Conservation (phyloP, 495 filamentous ascomycete genomes). For the Aspergillus sclerotioniger region DNA sequence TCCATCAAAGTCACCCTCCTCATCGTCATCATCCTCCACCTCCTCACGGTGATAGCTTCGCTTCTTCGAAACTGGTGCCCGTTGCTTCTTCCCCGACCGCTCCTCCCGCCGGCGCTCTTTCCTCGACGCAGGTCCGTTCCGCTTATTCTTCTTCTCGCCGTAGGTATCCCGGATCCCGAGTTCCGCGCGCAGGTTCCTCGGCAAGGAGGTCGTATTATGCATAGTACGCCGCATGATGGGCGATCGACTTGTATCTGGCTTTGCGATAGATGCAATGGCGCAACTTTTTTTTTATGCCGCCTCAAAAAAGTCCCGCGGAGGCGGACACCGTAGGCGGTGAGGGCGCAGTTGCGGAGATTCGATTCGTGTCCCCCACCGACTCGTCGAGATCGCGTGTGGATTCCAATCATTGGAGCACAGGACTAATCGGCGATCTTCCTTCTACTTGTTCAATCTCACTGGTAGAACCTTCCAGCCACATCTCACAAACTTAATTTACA, state of each 20-base stretch:
- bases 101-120: constrained; percentile 63
- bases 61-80: constrained; percentile 23
- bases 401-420: too few relatives aligned
- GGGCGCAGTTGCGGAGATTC: background rate
- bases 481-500: too few relatives aligned
- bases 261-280: constrained; percentile 9
- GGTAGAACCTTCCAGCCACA: too few relatives aligned
- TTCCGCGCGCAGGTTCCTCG: constrained; percentile 58
- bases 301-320: background rate
- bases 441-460: too few relatives aligned
- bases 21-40: constrained; percentile 23
- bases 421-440: too few relatives aligned
- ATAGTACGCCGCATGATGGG: constrained; percentile 39
- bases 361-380: background rate
- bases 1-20: constrained; percentile 24
- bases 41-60: constrained; percentile 17
- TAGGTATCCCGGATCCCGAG: constrained; percentile 50
- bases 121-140: constrained; percentile 42
- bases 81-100: constrained; percentile 53
- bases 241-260: background rate
- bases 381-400: background rate
- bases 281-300: constrained; percentile 28
- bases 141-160: constrained; percentile 39
- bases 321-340: background rate
- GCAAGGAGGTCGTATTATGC: constrained; percentile 62